Percentiles rank a stretch among this genome's conserved stretches.
Conservation (phyloP, 2,329 filamentous ascomycete species). For the Diaporthe citri region DNA sequence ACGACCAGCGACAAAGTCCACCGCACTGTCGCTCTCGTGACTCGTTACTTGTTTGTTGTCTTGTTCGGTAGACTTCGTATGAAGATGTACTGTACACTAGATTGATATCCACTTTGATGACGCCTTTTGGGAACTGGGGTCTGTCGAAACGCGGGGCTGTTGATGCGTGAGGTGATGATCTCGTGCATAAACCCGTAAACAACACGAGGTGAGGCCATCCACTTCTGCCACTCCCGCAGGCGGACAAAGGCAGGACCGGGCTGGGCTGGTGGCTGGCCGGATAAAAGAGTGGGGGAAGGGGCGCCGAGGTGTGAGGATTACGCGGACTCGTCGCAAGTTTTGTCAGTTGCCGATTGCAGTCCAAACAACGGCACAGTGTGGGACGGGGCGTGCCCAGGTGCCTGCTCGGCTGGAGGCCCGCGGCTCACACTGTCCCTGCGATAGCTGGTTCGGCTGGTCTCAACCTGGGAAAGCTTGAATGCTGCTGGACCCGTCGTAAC, state of each 20-base stretch:
- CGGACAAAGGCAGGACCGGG: slow-evolving; percentile 18
- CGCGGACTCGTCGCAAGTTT: slow-evolving; percentile 17
- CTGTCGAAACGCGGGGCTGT: slow-evolving; percentile 1
- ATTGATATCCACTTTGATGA: neutral
- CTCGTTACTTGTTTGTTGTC: neutral
- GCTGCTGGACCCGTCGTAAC: slow-evolving; percentile 11
- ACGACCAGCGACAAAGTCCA: neutral
- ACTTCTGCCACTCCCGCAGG: neutral
- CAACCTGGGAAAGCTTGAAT: slow-evolving; percentile 18
- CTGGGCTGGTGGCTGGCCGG: neutral
- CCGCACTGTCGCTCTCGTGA: neutral
- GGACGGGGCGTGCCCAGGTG: fast-evolving
- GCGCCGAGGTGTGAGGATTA: slow-evolving; percentile 24
- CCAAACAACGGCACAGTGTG: slow-evolving; percentile 14
- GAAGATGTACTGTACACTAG: neutral
- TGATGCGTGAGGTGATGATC: slow-evolving; percentile 17
- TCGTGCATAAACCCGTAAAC: slow-evolving; percentile 28
- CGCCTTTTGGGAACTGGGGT: neutral
- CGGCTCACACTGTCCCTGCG: neutral
- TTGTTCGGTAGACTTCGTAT: neutral
- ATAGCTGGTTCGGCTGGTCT: slow-evolving; percentile 9
- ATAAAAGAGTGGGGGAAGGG: neutral
- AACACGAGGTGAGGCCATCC: slow-evolving; percentile 29
- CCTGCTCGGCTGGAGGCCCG: too few relatives aligned
- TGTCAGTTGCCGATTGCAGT: neutral